phyloP scores from a whole-genome alignment of 1,284 basidiomycete species.

The Cutaneotrichosporon spelunceum region DNA sequence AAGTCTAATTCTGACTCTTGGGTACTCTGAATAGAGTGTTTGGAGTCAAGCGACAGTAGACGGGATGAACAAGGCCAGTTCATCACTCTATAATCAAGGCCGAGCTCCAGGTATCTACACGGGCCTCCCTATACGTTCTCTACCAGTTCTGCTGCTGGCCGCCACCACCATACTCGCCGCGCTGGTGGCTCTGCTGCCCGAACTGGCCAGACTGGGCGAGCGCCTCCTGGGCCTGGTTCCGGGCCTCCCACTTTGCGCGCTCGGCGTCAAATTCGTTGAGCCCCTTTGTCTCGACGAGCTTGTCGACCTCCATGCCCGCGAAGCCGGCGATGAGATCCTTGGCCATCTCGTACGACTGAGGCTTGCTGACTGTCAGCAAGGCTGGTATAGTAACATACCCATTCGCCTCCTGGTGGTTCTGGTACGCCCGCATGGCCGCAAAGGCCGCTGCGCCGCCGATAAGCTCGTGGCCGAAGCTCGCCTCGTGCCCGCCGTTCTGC shows the following conservation, averaged over 20 bases:
- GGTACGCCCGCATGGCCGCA: slow-evolving; percentile 35
- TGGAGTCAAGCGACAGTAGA: no score
- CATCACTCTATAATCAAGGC: no score
- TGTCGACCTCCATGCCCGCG: slow-evolving; percentile 39
- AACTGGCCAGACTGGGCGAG: slow-evolving; percentile 24
- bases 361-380: slow-evolving; percentile 18
- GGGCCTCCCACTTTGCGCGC: slow-evolving; percentile 29
- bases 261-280: slow-evolving; percentile 26
- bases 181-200: slow-evolving; percentile 21
- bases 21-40: no score
- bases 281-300: slow-evolving; percentile 38
- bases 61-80: no score
- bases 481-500: slow-evolving; percentile 19
- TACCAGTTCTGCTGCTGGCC: slow-evolving; percentile 3
- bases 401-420: slow-evolving; percentile 33
- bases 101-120: no score
- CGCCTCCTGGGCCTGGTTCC: slow-evolving; percentile 26
- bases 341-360: slow-evolving; percentile 26
- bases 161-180: not conserved
- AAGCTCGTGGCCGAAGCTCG: slow-evolving; percentile 14
- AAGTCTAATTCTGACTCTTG: no score
- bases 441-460: slow-evolving; percentile 31
- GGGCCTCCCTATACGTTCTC: no score
- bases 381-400: slow-evolving; percentile 17
- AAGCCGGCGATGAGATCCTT: slow-evolving; percentile 37